Percentiles rank a stretch among this genome's conserved stretches.
Evolutionary conservation across 2,329 filamentous ascomycete species (phyloP).

Genomic region (Paecilomyces niveus): DNA sequence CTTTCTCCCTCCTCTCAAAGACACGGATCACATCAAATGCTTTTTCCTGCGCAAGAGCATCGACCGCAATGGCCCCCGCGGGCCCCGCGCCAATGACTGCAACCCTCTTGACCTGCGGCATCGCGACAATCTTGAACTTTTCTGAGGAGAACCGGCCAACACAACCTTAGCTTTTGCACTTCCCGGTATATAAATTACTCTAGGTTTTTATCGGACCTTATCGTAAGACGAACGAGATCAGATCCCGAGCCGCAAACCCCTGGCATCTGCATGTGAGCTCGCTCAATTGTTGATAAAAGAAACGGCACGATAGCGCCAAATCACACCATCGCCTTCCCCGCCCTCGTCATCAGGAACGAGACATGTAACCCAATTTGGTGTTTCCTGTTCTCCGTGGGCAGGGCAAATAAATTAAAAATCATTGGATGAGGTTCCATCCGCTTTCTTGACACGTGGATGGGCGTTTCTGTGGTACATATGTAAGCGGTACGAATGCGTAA

Average conservation of each 20-base stretch:
- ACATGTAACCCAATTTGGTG: neutral
- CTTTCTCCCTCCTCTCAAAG: slow-evolving; percentile 54
- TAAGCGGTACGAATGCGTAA: neutral
- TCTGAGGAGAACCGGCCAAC: neutral
- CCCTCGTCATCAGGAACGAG: neutral
- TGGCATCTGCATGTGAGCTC: neutral
- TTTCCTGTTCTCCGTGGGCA: neutral
- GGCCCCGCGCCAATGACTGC: slow-evolving; percentile 58
- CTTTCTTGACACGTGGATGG: neutral
- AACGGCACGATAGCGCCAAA: neutral
- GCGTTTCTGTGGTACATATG: neutral
- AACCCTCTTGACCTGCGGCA: slow-evolving; percentile 33
- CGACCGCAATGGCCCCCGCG: slow-evolving; percentile 53
- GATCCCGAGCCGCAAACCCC: neutral
- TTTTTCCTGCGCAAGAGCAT: slow-evolving; percentile 54
- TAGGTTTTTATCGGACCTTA: neutral
- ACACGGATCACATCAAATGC: slow-evolving; percentile 53
- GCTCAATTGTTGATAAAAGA: neutral
- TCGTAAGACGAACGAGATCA: neutral
- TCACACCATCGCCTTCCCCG: neutral
- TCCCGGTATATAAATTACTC: neutral
- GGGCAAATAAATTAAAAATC: neutral
- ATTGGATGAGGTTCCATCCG: neutral
- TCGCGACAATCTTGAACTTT: neutral
- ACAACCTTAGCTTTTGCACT: neutral